Evolutionary conservation across 2,329 filamentous ascomycete species (phyloP), one percentile per base, ranked within the genome.

Genomic region (Clarireedia monteithiana): DNA sequence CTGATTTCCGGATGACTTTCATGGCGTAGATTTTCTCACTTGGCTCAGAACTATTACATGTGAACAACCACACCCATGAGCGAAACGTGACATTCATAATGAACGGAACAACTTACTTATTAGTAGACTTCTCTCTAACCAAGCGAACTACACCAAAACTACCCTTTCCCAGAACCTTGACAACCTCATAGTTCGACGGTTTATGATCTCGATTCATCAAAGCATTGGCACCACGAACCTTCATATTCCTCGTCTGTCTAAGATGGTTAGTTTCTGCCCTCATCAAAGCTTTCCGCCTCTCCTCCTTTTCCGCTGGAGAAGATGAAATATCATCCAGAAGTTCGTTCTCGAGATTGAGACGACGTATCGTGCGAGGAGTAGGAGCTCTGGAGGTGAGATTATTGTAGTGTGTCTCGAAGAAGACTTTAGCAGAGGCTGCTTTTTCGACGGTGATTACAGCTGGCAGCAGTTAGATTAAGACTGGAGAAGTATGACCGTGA

Each of bases 1-100:
- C 85, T 0, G 89, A 89, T 69, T 99, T 99, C 57, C 88, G 84
- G 63, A 97, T 97, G 34, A 96, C 88, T 69, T 97, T 97, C 92
- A 97, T 96, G 14, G 94, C 94, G 69, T 86, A 97, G 0, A 96
- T 83, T 56, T 87, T 79, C 50, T 77, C 80, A 20, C 54, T 53
- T 39, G 30, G 50, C 10, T 59, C 48, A 14, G 44, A 45, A 10
- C 49, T 52, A 23, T 20, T 20, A 23, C 3, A 44, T 12, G 7
- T 17, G 38, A 26, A 40, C 15, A 47, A 15, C 10, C 38, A 40
- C 20, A 38, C n/a, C 40, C 26, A 56, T 10, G 27, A 23, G 12
- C 9, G 36, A 34, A 12, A 2, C 20, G 15, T 20, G 3, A 1
- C 15, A 42, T 20, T n/a, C 15, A 14, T 6, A 42, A n/a, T 26